A percentile compares a stretch with the other conserved stretches of the same genome.
These are phyloP conservation scores for Cornus kousa DNA, from an alignment of 148 eudicot species.

Conservation along the genomic window DNA sequence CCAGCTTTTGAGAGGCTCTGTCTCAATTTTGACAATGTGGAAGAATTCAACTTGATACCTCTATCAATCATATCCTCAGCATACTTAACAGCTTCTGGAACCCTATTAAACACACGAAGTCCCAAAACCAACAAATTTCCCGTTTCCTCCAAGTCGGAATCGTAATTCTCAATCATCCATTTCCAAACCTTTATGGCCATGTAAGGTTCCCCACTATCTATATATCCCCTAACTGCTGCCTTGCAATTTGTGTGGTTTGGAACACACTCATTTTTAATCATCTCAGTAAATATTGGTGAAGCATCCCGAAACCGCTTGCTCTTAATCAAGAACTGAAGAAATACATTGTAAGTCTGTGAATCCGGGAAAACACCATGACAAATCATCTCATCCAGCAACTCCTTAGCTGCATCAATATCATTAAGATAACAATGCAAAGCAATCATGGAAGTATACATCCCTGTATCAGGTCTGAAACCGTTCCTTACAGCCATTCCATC, in stretches of 20 bases:
- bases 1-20: constrained; percentile 56
- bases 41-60: constrained; percentile 64
- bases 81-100: constrained; percentile 80
- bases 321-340: constrained; percentile 51
- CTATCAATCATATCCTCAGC: constrained; percentile 81
- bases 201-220: constrained; percentile 55
- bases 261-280: constrained; percentile 74
- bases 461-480: constrained; percentile 48
- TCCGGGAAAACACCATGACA: constrained; percentile 67
- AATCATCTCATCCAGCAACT: constrained; percentile 76
- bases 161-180: constrained; percentile 57
- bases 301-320: constrained; percentile 45
- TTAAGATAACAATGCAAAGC: constrained; percentile 46
- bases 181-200: constrained; percentile 76
- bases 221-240: constrained; percentile 42
- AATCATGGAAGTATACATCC: constrained; percentile 68
- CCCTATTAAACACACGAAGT: constrained; percentile 55
- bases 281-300: constrained; percentile 51
- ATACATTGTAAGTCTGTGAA: constrained; percentile 46
- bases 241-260: constrained; percentile 54
- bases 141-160: constrained; percentile 61
- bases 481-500: constrained; percentile 51
- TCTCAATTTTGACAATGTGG: constrained; percentile 50
- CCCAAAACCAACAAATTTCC: constrained; percentile 63
- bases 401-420: constrained; percentile 47